Conservation (phyloP, 108 stramenopile species). For the Skeletonema menzelii region DNA sequence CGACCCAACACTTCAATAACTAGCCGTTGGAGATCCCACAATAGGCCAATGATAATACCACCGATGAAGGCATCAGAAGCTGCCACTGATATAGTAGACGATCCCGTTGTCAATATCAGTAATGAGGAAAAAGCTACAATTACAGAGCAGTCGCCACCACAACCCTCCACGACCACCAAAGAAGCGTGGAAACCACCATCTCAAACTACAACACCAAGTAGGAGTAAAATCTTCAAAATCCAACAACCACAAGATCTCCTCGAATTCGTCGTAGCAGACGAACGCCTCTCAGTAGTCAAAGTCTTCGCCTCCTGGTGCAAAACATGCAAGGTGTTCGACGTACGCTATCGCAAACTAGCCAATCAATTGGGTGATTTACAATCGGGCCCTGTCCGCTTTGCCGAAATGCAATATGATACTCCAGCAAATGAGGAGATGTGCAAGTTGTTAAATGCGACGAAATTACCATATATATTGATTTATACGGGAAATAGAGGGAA, state of each 20-base stretch:
- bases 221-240: constrained; percentile 5
- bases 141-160: not conserved
- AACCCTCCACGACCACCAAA: not conserved
- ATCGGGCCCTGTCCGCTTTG: constrained; percentile 29
- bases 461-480: constrained; percentile 42
- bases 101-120: too few relatives aligned
- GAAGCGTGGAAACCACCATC: not conserved
- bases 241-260: constrained; percentile 47
- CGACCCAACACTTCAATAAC: not conserved
- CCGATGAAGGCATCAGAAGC: not conserved
- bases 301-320: constrained; percentile 52
- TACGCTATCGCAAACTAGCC: constrained; percentile 39
- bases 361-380: constrained; percentile 13
- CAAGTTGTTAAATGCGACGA: constrained; percentile 35
- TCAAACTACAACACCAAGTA: not conserved
- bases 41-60: not conserved
- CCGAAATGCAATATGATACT: constrained; percentile 48
- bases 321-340: constrained; percentile 40
- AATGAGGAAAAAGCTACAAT: not conserved
- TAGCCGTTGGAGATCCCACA: not conserved
- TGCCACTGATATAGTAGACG: not conserved
- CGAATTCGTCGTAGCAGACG: constrained; percentile 46
- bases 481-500: constrained; percentile 39
- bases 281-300: constrained; percentile 46
- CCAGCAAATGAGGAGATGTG: constrained; percentile 43